These are phyloP conservation scores for Ophiostoma sp. DNA, from an alignment of 2,329 filamentous ascomycete genomes.

Conservation along the genomic window DNA sequence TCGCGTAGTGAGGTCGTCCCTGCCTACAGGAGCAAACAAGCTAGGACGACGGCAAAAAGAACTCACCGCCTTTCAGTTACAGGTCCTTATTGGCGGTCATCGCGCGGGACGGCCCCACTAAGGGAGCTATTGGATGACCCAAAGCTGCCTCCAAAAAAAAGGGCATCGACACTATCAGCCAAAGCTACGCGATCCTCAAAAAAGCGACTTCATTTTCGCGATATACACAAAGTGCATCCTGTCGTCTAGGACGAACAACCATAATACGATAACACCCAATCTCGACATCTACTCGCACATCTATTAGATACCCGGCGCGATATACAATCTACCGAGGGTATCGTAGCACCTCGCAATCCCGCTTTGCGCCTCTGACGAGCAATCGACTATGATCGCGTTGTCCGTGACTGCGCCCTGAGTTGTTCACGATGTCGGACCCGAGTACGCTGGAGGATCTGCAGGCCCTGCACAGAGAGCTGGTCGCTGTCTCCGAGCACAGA, in stretches of 20 bases:
- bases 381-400: conserved; percentile 24
- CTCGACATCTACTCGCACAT: neutral
- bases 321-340: neutral
- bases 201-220: conserved; percentile 19
- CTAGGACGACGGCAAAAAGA: conserved; percentile 20
- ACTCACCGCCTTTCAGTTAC: conserved; percentile 22
- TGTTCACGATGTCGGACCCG: conserved; percentile 61
- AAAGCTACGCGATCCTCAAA: conserved; percentile 23
- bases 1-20: conserved; percentile 15
- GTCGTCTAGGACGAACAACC: neutral
- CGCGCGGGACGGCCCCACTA: conserved; percentile 17
- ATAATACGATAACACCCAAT: neutral
- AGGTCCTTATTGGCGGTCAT: conserved; percentile 20
- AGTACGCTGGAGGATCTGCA: conserved; percentile 71
- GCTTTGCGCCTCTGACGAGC: conserved; percentile 1
- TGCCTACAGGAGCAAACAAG: conserved; percentile 20
- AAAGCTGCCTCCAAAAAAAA: conserved; percentile 23
- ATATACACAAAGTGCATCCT: conserved; percentile 7
- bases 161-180: conserved; percentile 20
- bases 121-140: conserved; percentile 21
- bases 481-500: conserved; percentile 66
- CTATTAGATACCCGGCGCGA: neutral
- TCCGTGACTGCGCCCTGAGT: conserved; percentile 17
- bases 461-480: conserved; percentile 78
- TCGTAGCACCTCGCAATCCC: neutral